These are phyloP conservation scores for Neurospora sp. DNA, from an alignment of 495 filamentous ascomycete genomes.

Conservation along the genomic window DNA sequence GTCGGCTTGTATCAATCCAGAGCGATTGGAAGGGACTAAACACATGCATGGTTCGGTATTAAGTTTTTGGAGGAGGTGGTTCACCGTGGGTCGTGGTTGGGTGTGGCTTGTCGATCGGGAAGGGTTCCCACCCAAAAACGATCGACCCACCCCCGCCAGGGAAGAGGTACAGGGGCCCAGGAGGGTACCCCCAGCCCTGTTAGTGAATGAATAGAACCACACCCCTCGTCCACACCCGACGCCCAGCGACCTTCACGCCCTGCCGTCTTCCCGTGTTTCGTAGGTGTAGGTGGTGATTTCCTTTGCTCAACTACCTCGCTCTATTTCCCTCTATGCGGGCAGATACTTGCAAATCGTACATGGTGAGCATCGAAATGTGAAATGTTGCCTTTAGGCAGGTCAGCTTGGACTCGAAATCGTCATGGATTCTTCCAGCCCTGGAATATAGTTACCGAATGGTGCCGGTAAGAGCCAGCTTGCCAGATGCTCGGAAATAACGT, in stretches of 20 bases:
- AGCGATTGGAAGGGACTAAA: conserved; percentile 14
- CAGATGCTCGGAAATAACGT: background rate
- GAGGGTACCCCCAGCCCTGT: background rate
- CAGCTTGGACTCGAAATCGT: background rate
- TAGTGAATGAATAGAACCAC: background rate
- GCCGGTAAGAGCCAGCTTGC: background rate
- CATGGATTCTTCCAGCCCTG: background rate
- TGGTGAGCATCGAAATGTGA: background rate
- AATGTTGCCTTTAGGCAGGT: background rate
- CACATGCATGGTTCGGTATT: conserved; percentile 28
- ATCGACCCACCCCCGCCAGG: background rate
- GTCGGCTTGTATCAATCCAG: background rate
- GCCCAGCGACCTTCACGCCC: background rate
- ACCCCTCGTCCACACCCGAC: background rate
- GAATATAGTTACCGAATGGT: background rate
- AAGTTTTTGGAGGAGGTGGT: conserved; percentile 5
- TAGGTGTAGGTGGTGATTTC: background rate
- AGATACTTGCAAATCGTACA: background rate
- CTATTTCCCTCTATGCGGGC: background rate
- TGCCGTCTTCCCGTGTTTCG: background rate
- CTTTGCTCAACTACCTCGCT: background rate
- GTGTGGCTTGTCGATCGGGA: conserved; percentile 1
- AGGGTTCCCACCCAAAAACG: background rate
- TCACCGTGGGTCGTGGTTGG: background rate
- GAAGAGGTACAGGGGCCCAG: background rate